Conservation (phyloP, 805 yeast species). For the Teunomyces pallodes region DNA sequence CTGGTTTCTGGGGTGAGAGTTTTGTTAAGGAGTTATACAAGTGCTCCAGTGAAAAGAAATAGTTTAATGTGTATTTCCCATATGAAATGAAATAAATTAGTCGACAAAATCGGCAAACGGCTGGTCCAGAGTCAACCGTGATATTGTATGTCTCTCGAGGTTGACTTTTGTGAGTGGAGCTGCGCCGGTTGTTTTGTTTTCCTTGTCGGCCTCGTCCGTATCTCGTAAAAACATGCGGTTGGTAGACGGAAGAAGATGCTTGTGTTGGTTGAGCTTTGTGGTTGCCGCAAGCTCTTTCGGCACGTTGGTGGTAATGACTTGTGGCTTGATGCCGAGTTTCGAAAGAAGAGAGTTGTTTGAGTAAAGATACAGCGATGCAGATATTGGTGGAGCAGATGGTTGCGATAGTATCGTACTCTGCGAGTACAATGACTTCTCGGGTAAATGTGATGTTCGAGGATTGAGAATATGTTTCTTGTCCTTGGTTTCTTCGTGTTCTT, state of each 20-base stretch:
- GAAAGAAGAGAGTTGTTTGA: slow-evolving; percentile 35
- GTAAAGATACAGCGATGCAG: slow-evolving; percentile 31
- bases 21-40: slow-evolving; percentile 82
- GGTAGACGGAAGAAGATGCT: neutral
- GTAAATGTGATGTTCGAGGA: slow-evolving; percentile 25
- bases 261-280: slow-evolving; percentile 6
- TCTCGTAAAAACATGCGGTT: slow-evolving; percentile 6
- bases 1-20: slow-evolving; percentile 95
- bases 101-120: slow-evolving; percentile 10
- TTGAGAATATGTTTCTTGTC: slow-evolving; percentile 17
- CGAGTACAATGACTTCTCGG: slow-evolving; percentile 32
- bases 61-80: neutral
- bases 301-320: slow-evolving; percentile 33
- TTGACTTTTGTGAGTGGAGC: slow-evolving; percentile 30
- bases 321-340: slow-evolving; percentile 41
- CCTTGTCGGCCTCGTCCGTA: slow-evolving; percentile 14
- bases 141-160: slow-evolving; percentile 24
- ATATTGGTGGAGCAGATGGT: slow-evolving; percentile 15
- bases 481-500: slow-evolving; percentile 1
- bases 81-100: neutral
- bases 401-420: slow-evolving; percentile 28
- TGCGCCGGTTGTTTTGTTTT: slow-evolving; percentile 12
- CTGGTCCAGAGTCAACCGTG: slow-evolving; percentile 8
- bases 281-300: slow-evolving; percentile 13
- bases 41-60: slow-evolving; percentile 10